A percentile compares a stretch with the other conserved stretches of the same genome.
Conservation (phyloP, 1,284 basidiomycete genomes). For the Ganoderma multipileum region DNA sequence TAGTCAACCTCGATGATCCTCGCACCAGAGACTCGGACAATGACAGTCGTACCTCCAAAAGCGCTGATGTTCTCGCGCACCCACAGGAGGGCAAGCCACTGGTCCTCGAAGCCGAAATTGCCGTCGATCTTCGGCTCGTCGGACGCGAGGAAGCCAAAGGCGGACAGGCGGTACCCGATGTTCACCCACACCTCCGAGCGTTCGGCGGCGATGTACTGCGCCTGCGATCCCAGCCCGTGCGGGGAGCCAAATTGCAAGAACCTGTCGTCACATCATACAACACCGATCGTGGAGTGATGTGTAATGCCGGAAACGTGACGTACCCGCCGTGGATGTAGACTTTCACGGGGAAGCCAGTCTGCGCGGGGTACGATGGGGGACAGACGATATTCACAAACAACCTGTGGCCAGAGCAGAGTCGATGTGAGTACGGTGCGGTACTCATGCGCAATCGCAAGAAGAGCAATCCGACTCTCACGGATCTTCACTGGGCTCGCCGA, state of each 20-base stretch:
- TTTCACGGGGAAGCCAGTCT: slow-evolving; percentile 65
- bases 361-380: slow-evolving; percentile 61
- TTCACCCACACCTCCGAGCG: slow-evolving; percentile 76
- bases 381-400: slow-evolving; percentile 74
- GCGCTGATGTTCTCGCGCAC: slow-evolving; percentile 61
- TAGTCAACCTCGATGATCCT: background rate
- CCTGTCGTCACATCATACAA: slow-evolving; percentile 43
- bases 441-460: background rate
- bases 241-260: slow-evolving; percentile 85
- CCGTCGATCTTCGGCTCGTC: slow-evolving; percentile 65
- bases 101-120: slow-evolving; percentile 85
- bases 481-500: slow-evolving; percentile 73
- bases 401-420: slow-evolving; percentile 39
- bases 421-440: background rate
- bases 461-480: slow-evolving; percentile 49
- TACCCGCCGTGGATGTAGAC: slow-evolving; percentile 82
- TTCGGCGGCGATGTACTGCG: slow-evolving; percentile 70
- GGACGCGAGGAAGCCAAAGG: slow-evolving; percentile 76
- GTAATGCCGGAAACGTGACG: slow-evolving; percentile 24
- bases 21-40: background rate
- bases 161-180: slow-evolving; percentile 74
- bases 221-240: slow-evolving; percentile 61
- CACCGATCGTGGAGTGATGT: background rate
- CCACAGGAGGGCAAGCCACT: slow-evolving; percentile 70
- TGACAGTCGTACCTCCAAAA: slow-evolving; percentile 58